Percentiles rank a stretch among this genome's conserved stretches.
These are phyloP conservation scores for Pulveroboletus sp. DNA, from an alignment of 768 basidiomycete genomes.

Conservation along the genomic window DNA sequence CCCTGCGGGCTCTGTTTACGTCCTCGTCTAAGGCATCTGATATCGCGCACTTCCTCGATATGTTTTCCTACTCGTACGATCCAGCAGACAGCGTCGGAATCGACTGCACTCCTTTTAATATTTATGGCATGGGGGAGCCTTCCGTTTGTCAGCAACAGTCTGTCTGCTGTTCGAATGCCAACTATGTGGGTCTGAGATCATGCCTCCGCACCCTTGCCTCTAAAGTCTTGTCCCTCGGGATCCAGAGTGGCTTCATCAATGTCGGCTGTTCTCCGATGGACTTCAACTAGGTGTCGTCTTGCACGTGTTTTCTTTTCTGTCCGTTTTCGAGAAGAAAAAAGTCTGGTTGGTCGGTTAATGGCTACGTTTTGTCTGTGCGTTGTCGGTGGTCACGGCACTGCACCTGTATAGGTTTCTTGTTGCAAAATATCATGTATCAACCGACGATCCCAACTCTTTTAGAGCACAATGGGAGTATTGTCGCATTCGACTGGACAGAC, in stretches of 20 bases:
- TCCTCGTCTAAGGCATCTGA: constrained; percentile 10
- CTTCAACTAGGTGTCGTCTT: constrained; percentile 15
- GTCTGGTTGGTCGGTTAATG: not conserved
- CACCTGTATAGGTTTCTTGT: constrained; percentile 3
- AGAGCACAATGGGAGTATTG: too few species aligned
- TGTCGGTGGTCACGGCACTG: not conserved
- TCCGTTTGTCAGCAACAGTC: constrained; percentile 23
- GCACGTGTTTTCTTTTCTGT: not conserved
- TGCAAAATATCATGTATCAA: not conserved
- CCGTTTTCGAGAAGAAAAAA: constrained; percentile 3
- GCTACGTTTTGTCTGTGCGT: not conserved
- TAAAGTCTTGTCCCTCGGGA: not conserved
- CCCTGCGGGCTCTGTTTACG: not conserved
- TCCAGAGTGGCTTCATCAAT: constrained; percentile 16
- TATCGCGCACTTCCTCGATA: constrained; percentile 1
- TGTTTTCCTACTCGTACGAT: constrained; percentile 9
- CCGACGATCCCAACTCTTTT: too few species aligned
- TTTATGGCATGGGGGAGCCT: constrained; percentile 16
- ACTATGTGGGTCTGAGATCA: constrained; percentile 14
- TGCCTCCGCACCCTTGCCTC: not conserved
- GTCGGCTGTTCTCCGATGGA: constrained; percentile 24
- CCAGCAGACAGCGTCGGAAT: constrained; percentile 22
- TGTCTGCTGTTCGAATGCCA: constrained; percentile 21
- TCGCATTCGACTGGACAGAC: too few species aligned
- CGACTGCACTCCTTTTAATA: constrained; percentile 20